These are phyloP conservation scores for Solanum neorickii DNA, from an alignment of 257 asterid species.

Conservation along the genomic window DNA sequence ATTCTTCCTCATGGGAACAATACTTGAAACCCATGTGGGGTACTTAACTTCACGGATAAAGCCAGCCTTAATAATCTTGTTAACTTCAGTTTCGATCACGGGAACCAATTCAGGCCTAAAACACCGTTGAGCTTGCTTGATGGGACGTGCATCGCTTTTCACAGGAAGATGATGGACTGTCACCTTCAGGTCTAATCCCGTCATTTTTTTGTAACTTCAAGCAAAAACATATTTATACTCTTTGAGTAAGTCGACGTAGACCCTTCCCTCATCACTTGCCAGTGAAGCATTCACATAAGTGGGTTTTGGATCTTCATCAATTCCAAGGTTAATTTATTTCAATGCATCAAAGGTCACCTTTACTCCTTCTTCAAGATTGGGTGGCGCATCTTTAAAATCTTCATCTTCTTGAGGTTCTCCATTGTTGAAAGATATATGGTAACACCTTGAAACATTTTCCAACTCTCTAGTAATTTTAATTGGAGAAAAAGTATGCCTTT, in stretches of 20 bases:
- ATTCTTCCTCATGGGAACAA: no score
- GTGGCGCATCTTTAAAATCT: background rate
- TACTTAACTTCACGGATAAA: no score
- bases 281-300: background rate
- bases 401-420: background rate
- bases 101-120: no score
- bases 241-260: background rate
- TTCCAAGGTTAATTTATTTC: no score
- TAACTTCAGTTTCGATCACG: no score
- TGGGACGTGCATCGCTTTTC: background rate
- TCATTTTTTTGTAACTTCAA: no score
- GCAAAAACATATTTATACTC: background rate
- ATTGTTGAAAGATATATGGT: no score
- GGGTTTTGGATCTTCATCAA: background rate
- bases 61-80: no score
- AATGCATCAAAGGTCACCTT: background rate
- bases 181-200: background rate
- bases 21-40: no score
- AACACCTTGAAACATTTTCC: background rate
- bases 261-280: background rate
- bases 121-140: background rate
- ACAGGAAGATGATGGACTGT: background rate
- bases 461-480: background rate
- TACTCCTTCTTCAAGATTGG: background rate
- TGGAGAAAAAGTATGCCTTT: background rate